Base-by-base conservation (phyloP, 805 yeast species). In the Clavispora carvajalis region DNA sequence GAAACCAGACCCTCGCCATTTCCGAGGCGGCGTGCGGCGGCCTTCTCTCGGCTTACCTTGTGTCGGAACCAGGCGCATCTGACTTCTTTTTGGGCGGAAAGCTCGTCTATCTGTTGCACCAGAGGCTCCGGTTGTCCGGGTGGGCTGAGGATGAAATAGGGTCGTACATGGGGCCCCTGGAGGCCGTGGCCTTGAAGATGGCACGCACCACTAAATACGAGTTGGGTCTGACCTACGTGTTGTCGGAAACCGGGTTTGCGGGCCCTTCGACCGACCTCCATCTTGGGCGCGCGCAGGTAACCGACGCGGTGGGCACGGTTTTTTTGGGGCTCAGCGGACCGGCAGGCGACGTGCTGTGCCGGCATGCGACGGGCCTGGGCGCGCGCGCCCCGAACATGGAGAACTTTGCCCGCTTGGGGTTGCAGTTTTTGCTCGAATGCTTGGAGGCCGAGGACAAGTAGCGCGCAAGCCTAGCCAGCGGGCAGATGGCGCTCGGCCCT, bases 11-110 rank as follows among this genome's bases (percentile, higher is more conserved):
- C 1, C 63, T 87, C 17, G 85, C 95, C 0, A 82, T 85, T 1
- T 80, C 90, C 5, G 96, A 87, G 53, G 89, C 90, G 2, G 95
- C 95, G 0, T 87, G 95, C 59, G 96, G 96, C 7, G 96, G 96
- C 0, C 69, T 87, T 12, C 64, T 87, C 7, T 81, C 93, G 3
- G 85, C 95, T 1, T 86, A 85, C 53, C 58, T 87, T 16, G 88
- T 88, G 5, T 76, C 91, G 1, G 79, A 85, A 3, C 90, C 95
- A 0, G 95, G 96, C 4, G 95, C 95, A 0, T 82, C 93, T 8
- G 65, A 72, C 44, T 88, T 84, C 62, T 87, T 82, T 52, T 84
- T 85, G 43, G 96, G 96, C 15, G 90, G 95, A 0, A 80, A 90
- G 11, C 63, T 87, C 40, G 82, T 88, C 2, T 87, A 87, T 59